Evolutionary conservation across 2,329 filamentous ascomycete species (phyloP), one percentile per base, ranked within the genome.

Genomic region (Arthrobotrys iridis): DNA sequence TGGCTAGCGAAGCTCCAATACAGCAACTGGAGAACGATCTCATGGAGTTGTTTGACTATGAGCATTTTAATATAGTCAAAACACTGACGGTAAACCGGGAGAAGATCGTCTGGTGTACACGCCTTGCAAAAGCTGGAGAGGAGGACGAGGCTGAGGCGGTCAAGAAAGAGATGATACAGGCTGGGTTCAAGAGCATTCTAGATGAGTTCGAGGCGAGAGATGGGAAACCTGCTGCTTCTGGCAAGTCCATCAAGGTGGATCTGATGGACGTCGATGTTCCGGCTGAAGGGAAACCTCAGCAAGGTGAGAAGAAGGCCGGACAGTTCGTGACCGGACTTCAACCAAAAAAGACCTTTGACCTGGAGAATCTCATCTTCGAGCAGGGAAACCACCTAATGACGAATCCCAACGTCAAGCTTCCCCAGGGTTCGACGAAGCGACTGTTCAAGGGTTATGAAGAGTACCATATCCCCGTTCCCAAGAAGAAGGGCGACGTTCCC

Each of bases 361-460:
- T 99, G 59, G 94, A 99, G 70, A 98, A 98, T 80, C 88, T 99
- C 33, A 88, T 97, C 40, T 99, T 99, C 81, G 95, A 98, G 79
- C 94, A 98, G 83, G 95, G 95, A 62, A 99, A 98, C 80, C 95
- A 99, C 84, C 86, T 99, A 45, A 99, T 98, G 94, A 98, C 95
- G n/a, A 99, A 99, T 80, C 91, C 93, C 4, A 97, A 93, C 81
- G 95, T 99, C 50, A 91, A 91, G 77, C 86, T 99, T 18, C 95
- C 95, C 0, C 93, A 97, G 81, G 95, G 95, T 8, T 97, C 95
- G 1, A 97, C 92, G 0, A 97, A 98, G 82, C 88, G 93, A 52
- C 93, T 92, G 0, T 97, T 97, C 84, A 99, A 99, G 83, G 95
- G 95, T 33, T 99, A 98, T 79, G 95, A 99, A 82, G 95, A 99